Percentiles rank a stretch among this genome's conserved stretches.
These are phyloP conservation scores for Rhodotorula sp. DNA, from an alignment of 1,284 basidiomycete genomes.

Conservation along the genomic window DNA sequence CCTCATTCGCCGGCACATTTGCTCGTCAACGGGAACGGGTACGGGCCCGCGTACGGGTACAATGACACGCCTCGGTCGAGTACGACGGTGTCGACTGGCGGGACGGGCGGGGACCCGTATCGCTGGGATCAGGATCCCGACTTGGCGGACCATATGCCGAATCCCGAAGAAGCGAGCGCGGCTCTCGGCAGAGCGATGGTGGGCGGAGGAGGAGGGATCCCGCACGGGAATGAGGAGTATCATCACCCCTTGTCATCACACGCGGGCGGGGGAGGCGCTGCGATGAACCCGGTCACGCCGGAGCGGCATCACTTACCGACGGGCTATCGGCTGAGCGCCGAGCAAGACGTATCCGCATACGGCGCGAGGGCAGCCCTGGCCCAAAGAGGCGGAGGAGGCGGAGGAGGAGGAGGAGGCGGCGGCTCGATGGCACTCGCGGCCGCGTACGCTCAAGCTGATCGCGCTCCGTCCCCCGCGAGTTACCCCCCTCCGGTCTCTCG, in stretches of 20 bases:
- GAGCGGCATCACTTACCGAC: background rate
- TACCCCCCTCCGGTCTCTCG: background rate
- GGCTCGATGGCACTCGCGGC: background rate
- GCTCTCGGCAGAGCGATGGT: slow-evolving; percentile 17
- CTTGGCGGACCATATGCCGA: slow-evolving; percentile 3
- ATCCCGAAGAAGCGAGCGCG: slow-evolving; percentile 1
- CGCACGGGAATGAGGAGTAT: too few species aligned
- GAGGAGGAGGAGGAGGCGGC: background rate
- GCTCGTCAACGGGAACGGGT: background rate
- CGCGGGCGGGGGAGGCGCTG: background rate
- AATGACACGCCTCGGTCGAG: slow-evolving; percentile 6
- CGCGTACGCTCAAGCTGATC: background rate
- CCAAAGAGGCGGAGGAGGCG: background rate
- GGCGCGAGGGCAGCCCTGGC: background rate
- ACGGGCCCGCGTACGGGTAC: background rate
- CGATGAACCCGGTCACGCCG: background rate
- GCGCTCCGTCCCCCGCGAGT: background rate
- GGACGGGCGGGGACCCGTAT: slow-evolving; percentile 15
- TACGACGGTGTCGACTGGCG: slow-evolving; percentile 9
- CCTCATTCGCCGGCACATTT: slow-evolving; percentile 8
- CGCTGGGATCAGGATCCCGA: slow-evolving; percentile 10
- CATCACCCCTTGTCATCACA: too few species aligned
- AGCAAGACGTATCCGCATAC: too few species aligned
- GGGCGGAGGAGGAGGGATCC: background rate
- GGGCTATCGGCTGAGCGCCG: background rate